Evolutionary conservation across 768 basidiomycete species (phyloP).

Genomic region (Cystofilobasidium macerans): DNA sequence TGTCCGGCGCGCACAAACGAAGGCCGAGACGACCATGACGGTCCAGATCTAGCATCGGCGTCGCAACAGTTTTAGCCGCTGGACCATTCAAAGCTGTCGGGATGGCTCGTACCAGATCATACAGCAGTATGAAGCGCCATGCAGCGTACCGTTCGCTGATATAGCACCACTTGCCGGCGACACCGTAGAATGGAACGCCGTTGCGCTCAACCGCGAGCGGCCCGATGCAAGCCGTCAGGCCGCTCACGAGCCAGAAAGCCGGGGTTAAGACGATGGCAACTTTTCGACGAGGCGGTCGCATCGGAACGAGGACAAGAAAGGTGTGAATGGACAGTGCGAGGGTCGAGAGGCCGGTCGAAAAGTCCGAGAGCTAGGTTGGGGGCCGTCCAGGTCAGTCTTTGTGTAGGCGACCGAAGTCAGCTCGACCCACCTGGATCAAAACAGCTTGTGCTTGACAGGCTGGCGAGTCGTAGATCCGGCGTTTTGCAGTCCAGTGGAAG

Average conservation of each 20-base stretch:
- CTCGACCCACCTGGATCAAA: neutral
- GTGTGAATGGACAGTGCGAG: neutral
- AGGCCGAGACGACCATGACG: neutral
- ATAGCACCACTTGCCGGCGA: neutral
- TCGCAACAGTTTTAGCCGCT: no score
- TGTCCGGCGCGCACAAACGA: neutral
- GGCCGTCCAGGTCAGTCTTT: neutral
- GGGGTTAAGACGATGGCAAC: neutral
- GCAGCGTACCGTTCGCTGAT: neutral
- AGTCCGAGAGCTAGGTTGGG: neutral
- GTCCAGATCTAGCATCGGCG: neutral
- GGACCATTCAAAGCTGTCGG: neutral
- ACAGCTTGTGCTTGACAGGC: neutral
- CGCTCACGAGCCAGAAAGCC: neutral
- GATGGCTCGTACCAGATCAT: neutral
- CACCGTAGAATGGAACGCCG: neutral
- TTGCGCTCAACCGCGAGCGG: neutral
- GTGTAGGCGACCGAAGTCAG: neutral
- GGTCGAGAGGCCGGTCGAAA: neutral
- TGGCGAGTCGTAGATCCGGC: neutral
- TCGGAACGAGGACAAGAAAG: neutral
- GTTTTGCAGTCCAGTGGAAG: neutral
- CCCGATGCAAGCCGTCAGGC: neutral
- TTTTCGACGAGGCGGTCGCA: neutral
- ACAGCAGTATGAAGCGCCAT: neutral